These are phyloP conservation scores for Blepharisma japonicum DNA, from an alignment of 73 alveolate species.

Conservation along the genomic window DNA sequence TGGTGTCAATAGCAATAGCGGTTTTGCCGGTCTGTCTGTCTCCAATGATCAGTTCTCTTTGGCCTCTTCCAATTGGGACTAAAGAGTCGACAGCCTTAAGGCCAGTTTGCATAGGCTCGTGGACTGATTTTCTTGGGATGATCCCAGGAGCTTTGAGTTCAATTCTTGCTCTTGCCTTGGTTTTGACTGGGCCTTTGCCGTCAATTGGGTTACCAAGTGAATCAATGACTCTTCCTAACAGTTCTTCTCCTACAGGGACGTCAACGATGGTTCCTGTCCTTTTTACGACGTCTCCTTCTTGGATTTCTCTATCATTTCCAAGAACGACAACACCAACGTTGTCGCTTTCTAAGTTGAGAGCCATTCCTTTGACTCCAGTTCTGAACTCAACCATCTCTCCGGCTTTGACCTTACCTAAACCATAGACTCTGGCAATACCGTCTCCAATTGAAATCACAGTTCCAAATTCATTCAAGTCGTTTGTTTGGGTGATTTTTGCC, in stretches of 20 bases:
- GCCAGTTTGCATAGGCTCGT: slow-evolving; percentile 97
- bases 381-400: slow-evolving; percentile 98
- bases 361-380: slow-evolving; percentile 96
- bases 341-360: slow-evolving; percentile 93
- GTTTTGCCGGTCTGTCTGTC: slow-evolving; percentile 98
- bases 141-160: slow-evolving; percentile 97
- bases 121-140: slow-evolving; percentile 94
- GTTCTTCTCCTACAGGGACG: slow-evolving; percentile 90
- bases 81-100: slow-evolving; percentile 88
- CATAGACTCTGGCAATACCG: slow-evolving; percentile 97
- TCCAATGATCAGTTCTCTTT: slow-evolving; percentile 96
- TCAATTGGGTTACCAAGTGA: slow-evolving; percentile 87
- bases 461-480: slow-evolving; percentile 89
- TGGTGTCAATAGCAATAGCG: slow-evolving; percentile 95
- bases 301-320: slow-evolving; percentile 79
- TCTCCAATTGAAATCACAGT: slow-evolving; percentile 94
- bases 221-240: slow-evolving; percentile 82
- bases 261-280: slow-evolving; percentile 92
- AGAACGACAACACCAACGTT: slow-evolving; percentile 96
- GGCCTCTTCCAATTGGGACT: slow-evolving; percentile 98
- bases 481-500: slow-evolving; percentile 29
- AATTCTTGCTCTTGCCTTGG: slow-evolving; percentile 74
- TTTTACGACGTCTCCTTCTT: slow-evolving; percentile 90
- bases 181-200: slow-evolving; percentile 81
- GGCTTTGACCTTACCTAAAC: slow-evolving; percentile 91